Conservation (phyloP, 257 asterid species). For the Nicotiana tomentosiformis region DNA sequence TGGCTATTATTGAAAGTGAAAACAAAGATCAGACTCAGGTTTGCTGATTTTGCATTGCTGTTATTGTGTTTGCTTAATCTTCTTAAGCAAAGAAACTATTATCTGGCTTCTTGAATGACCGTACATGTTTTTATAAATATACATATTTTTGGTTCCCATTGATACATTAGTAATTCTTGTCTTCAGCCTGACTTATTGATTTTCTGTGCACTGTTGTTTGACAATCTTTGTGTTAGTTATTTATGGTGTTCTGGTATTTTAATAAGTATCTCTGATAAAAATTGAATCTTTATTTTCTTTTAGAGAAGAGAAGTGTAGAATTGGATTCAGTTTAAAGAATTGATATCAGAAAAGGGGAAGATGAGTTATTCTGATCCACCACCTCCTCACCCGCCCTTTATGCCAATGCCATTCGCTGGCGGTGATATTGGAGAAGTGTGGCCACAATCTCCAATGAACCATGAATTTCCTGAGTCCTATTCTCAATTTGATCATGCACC, state of each 20-base stretch:
- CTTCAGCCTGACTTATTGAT: neutral
- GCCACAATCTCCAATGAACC: constrained; percentile 27
- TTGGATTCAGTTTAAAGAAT: neutral
- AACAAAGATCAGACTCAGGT: neutral
- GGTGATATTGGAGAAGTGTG: constrained; percentile 33
- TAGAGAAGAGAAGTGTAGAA: neutral
- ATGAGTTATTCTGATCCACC: constrained; percentile 68
- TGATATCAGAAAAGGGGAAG: neutral
- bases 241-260: neutral
- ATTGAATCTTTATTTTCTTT: neutral
- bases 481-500: constrained; percentile 34
- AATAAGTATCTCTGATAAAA: neutral
- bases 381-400: constrained; percentile 19
- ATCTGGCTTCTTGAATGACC: neutral
- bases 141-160: neutral
- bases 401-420: constrained; percentile 31
- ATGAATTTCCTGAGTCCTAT: constrained; percentile 26
- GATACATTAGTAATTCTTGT: neutral
- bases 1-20: neutral
- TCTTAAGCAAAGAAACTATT: neutral
- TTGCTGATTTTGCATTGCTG: neutral
- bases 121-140: neutral
- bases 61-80: neutral
- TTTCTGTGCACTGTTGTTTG: neutral
- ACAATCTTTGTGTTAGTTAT: neutral